phyloP scores from a whole-genome alignment of 1,284 basidiomycete species.

The Cronartium quercuum region DNA sequence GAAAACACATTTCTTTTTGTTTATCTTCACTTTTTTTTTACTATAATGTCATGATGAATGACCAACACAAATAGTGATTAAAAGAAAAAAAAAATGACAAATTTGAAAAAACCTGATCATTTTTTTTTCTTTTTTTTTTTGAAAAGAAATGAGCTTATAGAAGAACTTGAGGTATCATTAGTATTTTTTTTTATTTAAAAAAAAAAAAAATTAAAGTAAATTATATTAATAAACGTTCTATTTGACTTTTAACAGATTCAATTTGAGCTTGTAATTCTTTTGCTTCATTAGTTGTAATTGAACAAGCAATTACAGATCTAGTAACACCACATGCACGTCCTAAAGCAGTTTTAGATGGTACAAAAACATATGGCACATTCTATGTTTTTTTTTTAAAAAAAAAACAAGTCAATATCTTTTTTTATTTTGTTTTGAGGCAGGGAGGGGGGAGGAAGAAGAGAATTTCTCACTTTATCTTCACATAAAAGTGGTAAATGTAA shows the following conservation, averaged over 20 bases:
- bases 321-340: conserved; percentile 95
- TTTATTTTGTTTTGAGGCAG: conserved; percentile 12
- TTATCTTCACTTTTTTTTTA: too few relatives aligned
- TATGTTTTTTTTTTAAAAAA: neutral
- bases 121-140: too few relatives aligned
- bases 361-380: conserved; percentile 60
- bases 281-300: conserved; percentile 91
- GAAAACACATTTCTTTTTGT: too few relatives aligned
- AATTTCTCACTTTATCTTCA: conserved; percentile 77
- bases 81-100: too few relatives aligned
- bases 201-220: neutral
- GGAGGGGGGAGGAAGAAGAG: neutral
- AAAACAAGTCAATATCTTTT: neutral
- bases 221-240: conserved; percentile 40
- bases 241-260: conserved; percentile 65
- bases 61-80: too few relatives aligned
- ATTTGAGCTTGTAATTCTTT: conserved; percentile 88
- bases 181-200: too few relatives aligned
- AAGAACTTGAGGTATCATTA: too few relatives aligned
- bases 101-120: too few relatives aligned
- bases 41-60: too few relatives aligned
- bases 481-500: conserved; percentile 94
- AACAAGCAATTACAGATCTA: conserved; percentile 88
- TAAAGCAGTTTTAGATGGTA: conserved; percentile 87
- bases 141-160: too few relatives aligned